Percentiles rank a stretch among this genome's conserved stretches.
Conservation (phyloP, 345 rosid genomes). For the Erysimum cheiranthoides region DNA sequence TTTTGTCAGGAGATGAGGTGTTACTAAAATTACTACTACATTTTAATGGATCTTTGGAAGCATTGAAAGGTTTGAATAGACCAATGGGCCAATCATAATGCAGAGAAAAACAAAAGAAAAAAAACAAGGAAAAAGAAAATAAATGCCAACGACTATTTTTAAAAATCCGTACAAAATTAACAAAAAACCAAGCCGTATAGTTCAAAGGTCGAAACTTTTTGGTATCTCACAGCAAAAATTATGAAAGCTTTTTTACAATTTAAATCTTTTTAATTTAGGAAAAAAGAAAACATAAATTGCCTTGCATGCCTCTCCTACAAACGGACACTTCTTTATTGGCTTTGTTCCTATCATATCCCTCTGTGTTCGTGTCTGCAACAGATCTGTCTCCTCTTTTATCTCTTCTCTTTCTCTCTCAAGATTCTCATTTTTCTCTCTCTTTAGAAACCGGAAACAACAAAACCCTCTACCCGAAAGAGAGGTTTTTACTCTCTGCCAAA, state of each 20-base stretch:
- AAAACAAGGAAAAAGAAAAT: constrained; percentile 16
- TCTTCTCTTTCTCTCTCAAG: too few relatives aligned
- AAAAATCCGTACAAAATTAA: neutral
- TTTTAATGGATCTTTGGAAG: constrained; percentile 1
- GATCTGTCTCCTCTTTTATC: constrained; percentile 37
- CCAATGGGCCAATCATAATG: neutral
- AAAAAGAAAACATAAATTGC: neutral
- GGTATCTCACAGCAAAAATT: constrained; percentile 3
- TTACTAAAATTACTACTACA: neutral
- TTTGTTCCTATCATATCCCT: constrained; percentile 42
- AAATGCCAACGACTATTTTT: constrained; percentile 40
- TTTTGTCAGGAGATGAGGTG: neutral
- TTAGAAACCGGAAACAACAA: constrained; percentile 2
- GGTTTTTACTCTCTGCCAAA: constrained; percentile 37
- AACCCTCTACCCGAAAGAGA: constrained; percentile 28
- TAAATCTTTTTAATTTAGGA: neutral
- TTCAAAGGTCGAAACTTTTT: constrained; percentile 21
- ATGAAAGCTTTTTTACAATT: neutral
- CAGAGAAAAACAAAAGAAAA: neutral
- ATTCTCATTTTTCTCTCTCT: too few relatives aligned
- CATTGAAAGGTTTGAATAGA: constrained; percentile 12
- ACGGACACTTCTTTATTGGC: constrained; percentile 55
- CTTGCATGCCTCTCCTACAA: constrained; percentile 46
- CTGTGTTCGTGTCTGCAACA: constrained; percentile 43
- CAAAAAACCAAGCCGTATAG: neutral